phyloP scores from a whole-genome alignment of 177 flowering plant species.

The Vitis hybrid region DNA sequence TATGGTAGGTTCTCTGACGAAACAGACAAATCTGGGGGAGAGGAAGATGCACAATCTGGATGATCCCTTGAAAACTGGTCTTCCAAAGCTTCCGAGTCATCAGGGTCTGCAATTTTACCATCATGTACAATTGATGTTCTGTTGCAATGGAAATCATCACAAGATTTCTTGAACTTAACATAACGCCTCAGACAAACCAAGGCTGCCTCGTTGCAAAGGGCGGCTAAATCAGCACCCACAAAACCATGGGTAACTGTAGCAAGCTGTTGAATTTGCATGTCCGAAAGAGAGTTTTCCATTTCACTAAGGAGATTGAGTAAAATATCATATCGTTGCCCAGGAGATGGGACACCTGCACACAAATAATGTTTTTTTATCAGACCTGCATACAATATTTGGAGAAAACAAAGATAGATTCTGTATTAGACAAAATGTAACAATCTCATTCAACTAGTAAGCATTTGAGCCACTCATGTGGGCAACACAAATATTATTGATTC shows the following conservation, averaged over 20 bases:
- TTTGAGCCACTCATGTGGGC: too few species aligned
- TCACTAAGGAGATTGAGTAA: constrained; percentile 54
- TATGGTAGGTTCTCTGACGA: constrained; percentile 22
- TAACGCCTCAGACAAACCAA: constrained; percentile 61
- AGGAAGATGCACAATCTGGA: constrained; percentile 34
- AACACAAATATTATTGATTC: too few species aligned
- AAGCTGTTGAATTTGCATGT: constrained; percentile 55
- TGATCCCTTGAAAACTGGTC: constrained; percentile 11
- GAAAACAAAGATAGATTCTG: too few species aligned
- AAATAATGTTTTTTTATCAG: background rate
- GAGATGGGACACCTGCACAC: constrained; percentile 88
- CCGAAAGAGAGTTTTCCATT: constrained; percentile 66
- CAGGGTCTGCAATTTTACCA: constrained; percentile 10
- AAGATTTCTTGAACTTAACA: constrained; percentile 25
- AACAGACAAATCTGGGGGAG: constrained; percentile 17
- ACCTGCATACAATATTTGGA: too few species aligned
- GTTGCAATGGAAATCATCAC: constrained; percentile 14
- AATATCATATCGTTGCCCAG: constrained; percentile 76
- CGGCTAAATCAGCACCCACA: constrained; percentile 92
- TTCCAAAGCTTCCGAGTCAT: constrained; percentile 11
- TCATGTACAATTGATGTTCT: constrained; percentile 2
- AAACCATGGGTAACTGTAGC: constrained; percentile 86
- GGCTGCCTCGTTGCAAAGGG: constrained; percentile 85
- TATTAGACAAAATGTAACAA: background rate
- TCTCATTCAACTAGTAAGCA: background rate